Conservation (phyloP, 2,329 filamentous ascomycete genomes). For the Trichoderma sp. region DNA sequence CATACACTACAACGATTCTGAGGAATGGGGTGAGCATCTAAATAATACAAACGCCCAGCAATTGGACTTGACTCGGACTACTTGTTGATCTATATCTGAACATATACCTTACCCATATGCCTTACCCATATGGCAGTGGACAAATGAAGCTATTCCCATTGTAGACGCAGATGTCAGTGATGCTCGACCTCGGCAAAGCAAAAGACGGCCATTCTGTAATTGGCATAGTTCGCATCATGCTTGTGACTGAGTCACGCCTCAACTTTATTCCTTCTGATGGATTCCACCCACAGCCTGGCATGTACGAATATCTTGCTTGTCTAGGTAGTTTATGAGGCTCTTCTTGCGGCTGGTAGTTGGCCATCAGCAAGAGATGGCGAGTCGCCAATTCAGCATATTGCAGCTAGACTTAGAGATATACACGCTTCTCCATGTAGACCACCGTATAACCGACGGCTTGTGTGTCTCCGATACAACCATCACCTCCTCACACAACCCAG, state of each 20-base stretch:
- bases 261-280: background rate
- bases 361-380: too few species aligned
- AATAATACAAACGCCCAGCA: too few species aligned
- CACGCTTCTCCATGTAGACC: too few species aligned
- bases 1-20: too few species aligned
- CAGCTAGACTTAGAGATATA: too few species aligned
- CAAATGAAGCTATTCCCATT: background rate
- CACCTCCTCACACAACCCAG: background rate
- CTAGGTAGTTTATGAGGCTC: too few species aligned
- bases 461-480: background rate
- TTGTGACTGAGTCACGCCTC: conserved; percentile 8
- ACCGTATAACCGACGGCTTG: background rate
- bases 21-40: too few species aligned
- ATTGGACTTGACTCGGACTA: too few species aligned
- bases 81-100: too few species aligned
- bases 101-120: too few species aligned
- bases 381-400: too few species aligned
- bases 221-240: background rate
- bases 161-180: background rate
- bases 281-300: background rate
- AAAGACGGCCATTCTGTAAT: background rate
- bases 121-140: background rate
- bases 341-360: too few species aligned
- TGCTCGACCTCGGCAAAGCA: background rate
- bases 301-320: background rate